phyloP scores from a whole-genome alignment of 768 basidiomycete species.

The Tulasnella sp. region DNA sequence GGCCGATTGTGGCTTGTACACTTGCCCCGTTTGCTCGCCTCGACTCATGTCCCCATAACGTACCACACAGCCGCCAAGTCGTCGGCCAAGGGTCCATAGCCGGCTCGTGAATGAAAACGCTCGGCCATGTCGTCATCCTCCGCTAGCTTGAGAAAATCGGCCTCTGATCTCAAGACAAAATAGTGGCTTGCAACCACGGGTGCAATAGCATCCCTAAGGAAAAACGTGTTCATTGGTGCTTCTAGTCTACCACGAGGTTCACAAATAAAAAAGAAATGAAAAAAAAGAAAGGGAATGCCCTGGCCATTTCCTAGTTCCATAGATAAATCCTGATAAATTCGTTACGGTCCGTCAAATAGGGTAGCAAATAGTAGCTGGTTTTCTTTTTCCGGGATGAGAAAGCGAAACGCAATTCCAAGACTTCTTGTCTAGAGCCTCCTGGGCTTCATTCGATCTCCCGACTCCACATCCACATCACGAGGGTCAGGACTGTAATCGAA shows the following conservation, averaged over 20 bases:
- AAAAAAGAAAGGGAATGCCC: not conserved
- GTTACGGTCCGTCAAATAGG: not conserved
- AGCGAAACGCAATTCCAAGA: too few relatives aligned
- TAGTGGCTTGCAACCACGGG: not conserved
- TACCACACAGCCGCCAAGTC: not conserved
- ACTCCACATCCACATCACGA: not conserved
- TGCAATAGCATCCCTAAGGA: not conserved
- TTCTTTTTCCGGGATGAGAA: not conserved
- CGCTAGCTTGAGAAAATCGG: not conserved
- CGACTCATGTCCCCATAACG: not conserved
- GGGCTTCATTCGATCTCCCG: not conserved
- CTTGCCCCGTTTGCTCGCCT: not conserved
- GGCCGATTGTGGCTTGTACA: not conserved
- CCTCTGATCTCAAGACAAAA: not conserved
- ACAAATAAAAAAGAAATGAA: not conserved
- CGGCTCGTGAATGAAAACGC: not conserved
- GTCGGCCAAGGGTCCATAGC: not conserved
- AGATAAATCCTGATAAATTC: not conserved
- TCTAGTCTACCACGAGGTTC: not conserved
- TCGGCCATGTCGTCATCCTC: not conserved
- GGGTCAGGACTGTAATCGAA: not conserved
- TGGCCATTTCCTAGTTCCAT: not conserved
- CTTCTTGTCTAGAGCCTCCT: not conserved
- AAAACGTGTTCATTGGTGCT: not conserved
- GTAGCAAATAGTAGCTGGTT: not conserved